These are phyloP conservation scores for Myxozyma mucilagina DNA, from an alignment of 805 yeast species.

Conservation along the genomic window DNA sequence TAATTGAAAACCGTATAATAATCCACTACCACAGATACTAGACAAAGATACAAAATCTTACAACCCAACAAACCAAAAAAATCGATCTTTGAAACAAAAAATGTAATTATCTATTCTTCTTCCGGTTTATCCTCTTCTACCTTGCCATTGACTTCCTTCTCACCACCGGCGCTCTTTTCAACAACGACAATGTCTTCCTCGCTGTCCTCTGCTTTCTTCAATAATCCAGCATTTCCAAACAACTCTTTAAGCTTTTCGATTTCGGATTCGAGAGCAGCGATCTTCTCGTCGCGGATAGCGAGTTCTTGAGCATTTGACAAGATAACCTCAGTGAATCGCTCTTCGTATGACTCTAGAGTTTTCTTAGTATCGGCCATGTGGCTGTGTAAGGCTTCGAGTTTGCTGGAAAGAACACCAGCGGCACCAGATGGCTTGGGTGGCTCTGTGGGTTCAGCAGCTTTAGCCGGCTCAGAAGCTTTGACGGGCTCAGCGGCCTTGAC, in stretches of 20 bases:
- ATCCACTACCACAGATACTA: no score
- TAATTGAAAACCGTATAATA: no score
- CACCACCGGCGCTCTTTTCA: neutral
- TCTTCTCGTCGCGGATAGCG: slow-evolving; percentile 29
- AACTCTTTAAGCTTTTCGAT: slow-evolving; percentile 20
- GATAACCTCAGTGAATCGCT: slow-evolving; percentile 23
- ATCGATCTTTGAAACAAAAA: no score
- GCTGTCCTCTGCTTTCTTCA: neutral
- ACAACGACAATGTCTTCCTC: neutral
- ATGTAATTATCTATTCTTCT: neutral
- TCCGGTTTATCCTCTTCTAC: neutral
- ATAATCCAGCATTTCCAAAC: neutral
- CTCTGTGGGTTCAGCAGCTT: slow-evolving; percentile 18
- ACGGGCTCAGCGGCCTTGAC: slow-evolving; percentile 4
- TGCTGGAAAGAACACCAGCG: slow-evolving; percentile 7
- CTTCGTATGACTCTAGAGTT: slow-evolving; percentile 19
- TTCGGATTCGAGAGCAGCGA: slow-evolving; percentile 33
- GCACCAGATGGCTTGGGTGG: slow-evolving; percentile 14
- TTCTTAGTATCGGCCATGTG: slow-evolving; percentile 10
- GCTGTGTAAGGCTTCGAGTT: slow-evolving; percentile 24
- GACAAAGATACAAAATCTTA: no score
- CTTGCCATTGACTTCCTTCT: neutral
- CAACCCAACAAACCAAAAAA: no score
- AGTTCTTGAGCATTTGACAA: slow-evolving; percentile 28
- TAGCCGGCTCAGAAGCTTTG: slow-evolving; percentile 15